Percentiles rank a stretch among this genome's conserved stretches.
Conservation (phyloP, 352 stramenopile genomes). For the Peronospora farinosa region DNA sequence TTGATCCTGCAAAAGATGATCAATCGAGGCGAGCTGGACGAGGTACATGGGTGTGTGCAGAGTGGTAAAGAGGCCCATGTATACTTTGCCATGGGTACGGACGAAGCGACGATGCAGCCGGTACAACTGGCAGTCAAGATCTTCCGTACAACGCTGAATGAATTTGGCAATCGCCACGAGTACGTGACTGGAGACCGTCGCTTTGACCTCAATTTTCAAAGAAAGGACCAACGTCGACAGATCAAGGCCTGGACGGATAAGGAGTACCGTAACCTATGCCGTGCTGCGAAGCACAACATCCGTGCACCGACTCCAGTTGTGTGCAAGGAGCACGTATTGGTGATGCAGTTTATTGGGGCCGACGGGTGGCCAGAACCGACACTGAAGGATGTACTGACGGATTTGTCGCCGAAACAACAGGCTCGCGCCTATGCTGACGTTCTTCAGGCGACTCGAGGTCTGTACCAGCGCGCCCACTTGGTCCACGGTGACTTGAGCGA, state of each 20-base stretch:
- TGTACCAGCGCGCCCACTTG: constrained; percentile 52
- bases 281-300: constrained; percentile 41
- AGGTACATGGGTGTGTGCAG: constrained; percentile 71
- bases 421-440: constrained; percentile 49
- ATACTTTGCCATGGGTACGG: constrained; percentile 60
- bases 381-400: constrained; percentile 48
- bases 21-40: constrained; percentile 55
- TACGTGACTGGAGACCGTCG: constrained; percentile 80
- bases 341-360: constrained; percentile 64
- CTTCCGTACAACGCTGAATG: constrained; percentile 79
- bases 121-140: constrained; percentile 63
- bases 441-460: constrained; percentile 34
- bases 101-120: constrained; percentile 35
- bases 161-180: constrained; percentile 75
- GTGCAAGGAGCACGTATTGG: constrained; percentile 62
- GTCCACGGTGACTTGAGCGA: constrained; percentile 70
- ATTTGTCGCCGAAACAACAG: constrained; percentile 49
- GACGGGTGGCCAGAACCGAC: constrained; percentile 56
- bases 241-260: constrained; percentile 76
- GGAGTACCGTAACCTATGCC: constrained; percentile 59
- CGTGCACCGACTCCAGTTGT: constrained; percentile 37
- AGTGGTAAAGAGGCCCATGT: constrained; percentile 81
- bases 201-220: constrained; percentile 70
- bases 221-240: constrained; percentile 57
- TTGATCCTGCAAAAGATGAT: constrained; percentile 71